These are phyloP conservation scores for Proteromonas lacertae DNA, from an alignment of 352 stramenopile species.

Conservation along the genomic window DNA sequence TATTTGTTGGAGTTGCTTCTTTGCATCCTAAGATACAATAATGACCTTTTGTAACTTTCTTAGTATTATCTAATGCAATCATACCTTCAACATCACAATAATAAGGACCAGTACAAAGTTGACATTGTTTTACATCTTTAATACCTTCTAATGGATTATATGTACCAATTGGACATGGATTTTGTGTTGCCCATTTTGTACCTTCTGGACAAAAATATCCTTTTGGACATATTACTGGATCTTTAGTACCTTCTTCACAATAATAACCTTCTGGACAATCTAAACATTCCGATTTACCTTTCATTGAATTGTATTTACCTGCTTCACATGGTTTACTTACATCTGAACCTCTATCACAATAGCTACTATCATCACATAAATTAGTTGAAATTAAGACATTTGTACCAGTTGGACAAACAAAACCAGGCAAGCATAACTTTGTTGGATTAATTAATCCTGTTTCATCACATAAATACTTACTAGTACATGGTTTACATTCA, in stretches of 20 bases:
- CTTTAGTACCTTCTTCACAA: slow-evolving; percentile 17
- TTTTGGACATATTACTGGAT: slow-evolving; percentile 29
- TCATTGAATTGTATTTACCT: slow-evolving; percentile 12
- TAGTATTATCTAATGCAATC: neutral
- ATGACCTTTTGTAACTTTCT: no score
- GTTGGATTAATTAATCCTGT: slow-evolving; percentile 1
- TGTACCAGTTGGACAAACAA: slow-evolving; percentile 1
- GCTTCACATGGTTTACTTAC: slow-evolving; percentile 17
- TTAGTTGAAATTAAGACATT: slow-evolving; percentile 1
- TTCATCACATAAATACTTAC: slow-evolving; percentile 22
- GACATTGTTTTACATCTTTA: slow-evolving; percentile 10
- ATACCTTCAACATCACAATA: slow-evolving; percentile 10
- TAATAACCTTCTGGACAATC: slow-evolving; percentile 23
- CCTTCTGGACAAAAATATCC: slow-evolving; percentile 2
- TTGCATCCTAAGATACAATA: no score
- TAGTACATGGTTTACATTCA: slow-evolving; percentile 13
- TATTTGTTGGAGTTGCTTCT: neutral
- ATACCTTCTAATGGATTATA: slow-evolving; percentile 22
- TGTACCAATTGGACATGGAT: slow-evolving; percentile 26
- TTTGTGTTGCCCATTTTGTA: slow-evolving; percentile 9
- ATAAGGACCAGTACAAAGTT: slow-evolving; percentile 7
- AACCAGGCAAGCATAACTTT: neutral
- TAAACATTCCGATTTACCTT: slow-evolving; percentile 5
- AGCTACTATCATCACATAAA: slow-evolving; percentile 13
- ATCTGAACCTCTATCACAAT: slow-evolving; percentile 23